Base-by-base conservation (phyloP, 2,329 filamentous ascomycete genomes). In the Bipolaris cookei region DNA sequence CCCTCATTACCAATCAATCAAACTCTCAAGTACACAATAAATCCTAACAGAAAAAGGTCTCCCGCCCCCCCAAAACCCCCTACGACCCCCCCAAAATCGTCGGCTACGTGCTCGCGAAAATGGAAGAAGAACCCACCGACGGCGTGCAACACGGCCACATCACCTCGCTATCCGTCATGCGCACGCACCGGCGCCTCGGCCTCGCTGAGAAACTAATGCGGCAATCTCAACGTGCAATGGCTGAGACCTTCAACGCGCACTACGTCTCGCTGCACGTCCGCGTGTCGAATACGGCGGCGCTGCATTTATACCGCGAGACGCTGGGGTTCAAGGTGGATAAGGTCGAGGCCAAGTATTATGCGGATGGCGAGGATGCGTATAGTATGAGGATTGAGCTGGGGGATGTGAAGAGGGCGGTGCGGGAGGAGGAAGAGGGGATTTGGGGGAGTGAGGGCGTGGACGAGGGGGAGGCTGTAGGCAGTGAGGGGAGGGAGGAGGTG, bases 81-180 rank as follows among this genome's bases (percentile, higher is more conserved):
- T 90, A 94, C 78, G 90, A 96, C 77, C 95, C 96, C 70, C 95
- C 95, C 66, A 96, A 97, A 80, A 96, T 99, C 59, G 95, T 99
- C 21, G 95, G 95, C 69, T 99, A 99, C 76, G 95, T 99, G n/a
- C 88, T 99, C 23, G 95, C 95, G 49, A 99, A 99, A 84, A 99
- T 99, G 93, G 95, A 99, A 79, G 95, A 99, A 82, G 95, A 98
- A 78, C 94, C 95, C 6, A 75, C 89, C 58, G 94, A 98, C 77
- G 93, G 93, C 56, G 82, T 97, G 38, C 90, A 89, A 68, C 95
- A 98, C 79, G 95, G 95, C 14, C 95, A 99, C 81, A 98, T 99
- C 73, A 99, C 95, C 43, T 93, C 89, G 67, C 79, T 99, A 72
- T 93, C 89, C 72, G 95, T 99, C 41, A 99, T 98, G 95, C 84